These are phyloP conservation scores for Mycena maculata DNA, from an alignment of 768 basidiomycete species.

Conservation along the genomic window DNA sequence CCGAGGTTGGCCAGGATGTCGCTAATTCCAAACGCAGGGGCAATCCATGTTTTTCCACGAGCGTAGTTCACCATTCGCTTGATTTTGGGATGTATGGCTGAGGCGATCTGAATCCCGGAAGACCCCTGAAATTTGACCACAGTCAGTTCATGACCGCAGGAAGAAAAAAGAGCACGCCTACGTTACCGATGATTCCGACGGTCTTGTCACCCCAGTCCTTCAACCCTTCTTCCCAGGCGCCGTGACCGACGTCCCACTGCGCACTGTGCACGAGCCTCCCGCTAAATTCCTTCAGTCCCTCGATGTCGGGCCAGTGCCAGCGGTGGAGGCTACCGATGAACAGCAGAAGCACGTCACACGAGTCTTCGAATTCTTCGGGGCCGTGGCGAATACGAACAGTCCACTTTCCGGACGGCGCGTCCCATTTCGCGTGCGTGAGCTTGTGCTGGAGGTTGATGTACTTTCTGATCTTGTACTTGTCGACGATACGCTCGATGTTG, in stretches of 20 bases:
- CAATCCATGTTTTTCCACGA: slow-evolving; percentile 69
- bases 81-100: slow-evolving; percentile 65
- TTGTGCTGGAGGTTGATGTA: slow-evolving; percentile 24
- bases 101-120: slow-evolving; percentile 69
- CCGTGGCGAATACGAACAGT: slow-evolving; percentile 56
- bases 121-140: slow-evolving; percentile 55
- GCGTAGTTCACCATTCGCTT: slow-evolving; percentile 64
- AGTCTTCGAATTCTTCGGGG: slow-evolving; percentile 60
- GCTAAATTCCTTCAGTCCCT: slow-evolving; percentile 64
- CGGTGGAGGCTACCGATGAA: slow-evolving; percentile 62
- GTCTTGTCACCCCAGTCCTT: slow-evolving; percentile 63
- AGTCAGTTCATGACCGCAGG: no score
- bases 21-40: slow-evolving; percentile 48
- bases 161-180: no score
- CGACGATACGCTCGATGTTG: slow-evolving; percentile 16
- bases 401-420: slow-evolving; percentile 66
- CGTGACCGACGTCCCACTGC: slow-evolving; percentile 60
- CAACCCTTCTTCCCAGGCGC: slow-evolving; percentile 58
- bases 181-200: slow-evolving; percentile 64
- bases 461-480: slow-evolving; percentile 25
- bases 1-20: background rate
- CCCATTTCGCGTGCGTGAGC: slow-evolving; percentile 28
- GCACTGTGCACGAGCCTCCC: slow-evolving; percentile 74
- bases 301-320: slow-evolving; percentile 77
- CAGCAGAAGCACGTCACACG: slow-evolving; percentile 68